Base-by-base conservation (phyloP, 2,329 filamentous ascomycete genomes). In the Amphichorda felina region DNA sequence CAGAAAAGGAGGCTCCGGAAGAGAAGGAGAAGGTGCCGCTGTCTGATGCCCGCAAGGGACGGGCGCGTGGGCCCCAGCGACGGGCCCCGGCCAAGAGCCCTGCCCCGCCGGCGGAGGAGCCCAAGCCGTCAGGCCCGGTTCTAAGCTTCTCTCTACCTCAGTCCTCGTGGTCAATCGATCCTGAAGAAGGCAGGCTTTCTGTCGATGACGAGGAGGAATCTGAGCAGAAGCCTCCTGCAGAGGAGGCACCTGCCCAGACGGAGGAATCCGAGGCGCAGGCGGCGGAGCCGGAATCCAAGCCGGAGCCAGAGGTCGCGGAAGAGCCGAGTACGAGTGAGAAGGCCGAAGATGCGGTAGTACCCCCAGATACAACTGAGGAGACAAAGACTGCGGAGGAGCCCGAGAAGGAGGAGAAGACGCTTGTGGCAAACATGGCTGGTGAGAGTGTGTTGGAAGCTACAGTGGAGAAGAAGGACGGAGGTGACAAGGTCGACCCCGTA, bases 41-140 rank as follows among this genome's bases (percentile, higher is more conserved):
- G 18, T 70, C 71, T 16, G 91, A 98, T 64, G 87, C 88, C 25
- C 75, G 91, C 44, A 96, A 96, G 63, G 78, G 87, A 17, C 74
- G 91, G 45, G 91, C 91, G 16, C 79, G 85, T 44, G 91, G 91
- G 9, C 91, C 91, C 13, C 79, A 86, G 45, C 74, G 87, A 45
- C 72, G 87, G 51, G 75, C 82, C 17, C 73, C 37, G 21, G 64
- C 70, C 9, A 70, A 62, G 58, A 62, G 60, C 41, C 54, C 65
- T 17, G 60, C 56, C 3, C 63, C 54, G 22, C 46, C 50, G 7
- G 45, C 50, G 24, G 53, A 55, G 33, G 47, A 42, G 16, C 33
- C 41, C 7, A 45, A 46, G 32, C 38, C 48, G 4, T 31, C 50
- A n/a, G 46, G 50, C 10, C 54, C 59, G n/a, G 50, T 54, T 3